Base-by-base conservation (phyloP, 2,329 filamentous ascomycete genomes). In the Bertia moriformis region DNA sequence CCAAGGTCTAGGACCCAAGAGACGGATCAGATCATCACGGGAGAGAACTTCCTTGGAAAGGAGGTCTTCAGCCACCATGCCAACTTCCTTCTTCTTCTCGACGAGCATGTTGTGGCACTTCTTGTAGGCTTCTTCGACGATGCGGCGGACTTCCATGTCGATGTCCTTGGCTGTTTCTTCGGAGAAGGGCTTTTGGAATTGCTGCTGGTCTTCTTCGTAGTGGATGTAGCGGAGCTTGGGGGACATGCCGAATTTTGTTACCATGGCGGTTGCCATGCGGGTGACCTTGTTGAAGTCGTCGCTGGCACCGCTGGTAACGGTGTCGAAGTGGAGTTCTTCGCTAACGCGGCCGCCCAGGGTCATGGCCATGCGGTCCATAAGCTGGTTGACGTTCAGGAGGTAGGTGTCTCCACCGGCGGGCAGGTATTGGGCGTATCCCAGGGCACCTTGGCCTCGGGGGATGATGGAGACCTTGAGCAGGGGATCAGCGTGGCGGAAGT, bases 361-460 rank as follows among this genome's bases (percentile, higher is more conserved):
- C 91, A 98, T 98, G 46, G 91, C 91, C 91, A 98, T 98, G 49
- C 91, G 87, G 59, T 98, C 91, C 85, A 96, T 94, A 32, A 98
- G 70, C 62, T 98, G 91, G 56, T 88, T 80, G 46, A 85, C 80
- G 53, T 82, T 94, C 88, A 98, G 91, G 46, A 98, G 73, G 58
- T 96, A 96, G 5, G 85, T 86, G 54, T 98, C 91, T 41, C 79
- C 78, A 1, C 32, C 10, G 7, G 32, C 32, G 7, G 91, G 91
- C n/a, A 98, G 72, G 57, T 96, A 96, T 60, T 98, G 91, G 2
- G 91, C 91, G 55, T 98, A 98, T 5, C 91, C 91, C 14, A 98
- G 69, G 18, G 88, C 87, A 24, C 87, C 91, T 58, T 91, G 83
- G 41, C 89, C 91, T 54, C 91, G 87, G 14, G 91, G 91, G 51